Base-by-base conservation (phyloP, 2,329 filamentous ascomycete genomes). In the Pseudogymnoascus sp. region DNA sequence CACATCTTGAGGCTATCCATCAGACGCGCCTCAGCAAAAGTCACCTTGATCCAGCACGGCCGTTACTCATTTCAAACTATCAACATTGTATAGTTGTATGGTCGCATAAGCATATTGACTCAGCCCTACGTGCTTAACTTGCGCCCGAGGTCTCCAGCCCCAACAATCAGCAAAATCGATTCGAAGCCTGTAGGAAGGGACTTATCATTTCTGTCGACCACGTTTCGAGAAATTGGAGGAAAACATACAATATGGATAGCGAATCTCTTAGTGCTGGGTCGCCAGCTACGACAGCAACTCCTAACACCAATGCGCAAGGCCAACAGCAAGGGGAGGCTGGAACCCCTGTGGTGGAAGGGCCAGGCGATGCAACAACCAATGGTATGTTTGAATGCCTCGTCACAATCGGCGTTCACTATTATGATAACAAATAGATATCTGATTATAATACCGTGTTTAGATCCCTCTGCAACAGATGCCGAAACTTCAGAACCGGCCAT, bases 401-500 rank as follows among this genome's bases (percentile, higher is more conserved):
- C 62, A 86, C 50, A 33, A 21, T 56, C 35, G 50, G 28, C 50
- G 50, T 56, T 56, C 50, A 33, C 18, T 56, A 21, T 21, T 56
- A 56, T 56, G 50, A 33, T 56, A 35, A 14, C 11, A 56, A 14
- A 38, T 69, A 68, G 69, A 56, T 35, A 33, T 56, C 50, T 35
- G 50, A 35, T 28, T 56, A 69, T 70, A 66, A 53, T 21, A 40
- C 25, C 31, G 56, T 47, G 56, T 59, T 40, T 35, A 85, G 87
- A 90, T 77, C 76, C 87, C 47, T 80, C 84, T 66, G 89, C 89
- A 85, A 79, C 79, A 25, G 84, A 86, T 67, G 66, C 68, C 60
- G 69, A 75, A 23, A 70, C 75, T 42, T 70, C 74, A 63, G 82
- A 84, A 42, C 75, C 78, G 59, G 75, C 75, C 37, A 80, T 84